Percentiles rank a stretch among this genome's conserved stretches.
phyloP scores from a whole-genome alignment of 225 moss, liverwort and hornwort genomes.

The Ulota crispa region DNA sequence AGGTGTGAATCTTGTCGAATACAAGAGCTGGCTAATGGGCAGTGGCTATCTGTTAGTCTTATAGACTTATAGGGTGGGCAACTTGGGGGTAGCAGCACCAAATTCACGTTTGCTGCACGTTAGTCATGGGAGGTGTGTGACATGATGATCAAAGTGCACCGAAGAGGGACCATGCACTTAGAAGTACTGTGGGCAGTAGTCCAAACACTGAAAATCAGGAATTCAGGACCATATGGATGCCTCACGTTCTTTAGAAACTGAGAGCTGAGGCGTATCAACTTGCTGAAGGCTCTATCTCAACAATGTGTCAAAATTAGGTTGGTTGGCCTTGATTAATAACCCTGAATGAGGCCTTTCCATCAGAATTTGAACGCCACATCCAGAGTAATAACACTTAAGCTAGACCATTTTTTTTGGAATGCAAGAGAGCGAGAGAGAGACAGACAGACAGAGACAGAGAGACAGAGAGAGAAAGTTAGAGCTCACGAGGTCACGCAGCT shows the following conservation, averaged over 20 bases:
- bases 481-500: not conserved
- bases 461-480: no score
- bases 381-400: no score
- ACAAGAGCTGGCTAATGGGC: not conserved
- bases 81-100: not conserved
- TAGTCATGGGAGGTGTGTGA: not conserved
- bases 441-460: no score
- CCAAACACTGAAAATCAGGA: not conserved
- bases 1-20: not conserved
- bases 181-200: not conserved
- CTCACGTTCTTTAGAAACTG: not conserved
- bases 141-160: not conserved
- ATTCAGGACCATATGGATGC: not conserved
- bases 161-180: not conserved
- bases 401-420: no score
- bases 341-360: no score
- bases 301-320: no score
- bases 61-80: not conserved
- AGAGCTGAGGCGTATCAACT: not conserved
- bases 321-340: no score
- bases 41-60: not conserved
- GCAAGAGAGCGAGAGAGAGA: no score
- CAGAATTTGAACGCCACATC: no score
- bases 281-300: not conserved
- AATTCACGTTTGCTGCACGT: not conserved